A percentile compares a stretch with the other conserved stretches of the same genome.
Conservation (phyloP, 345 rosid genomes). For the Linum trigynum region DNA sequence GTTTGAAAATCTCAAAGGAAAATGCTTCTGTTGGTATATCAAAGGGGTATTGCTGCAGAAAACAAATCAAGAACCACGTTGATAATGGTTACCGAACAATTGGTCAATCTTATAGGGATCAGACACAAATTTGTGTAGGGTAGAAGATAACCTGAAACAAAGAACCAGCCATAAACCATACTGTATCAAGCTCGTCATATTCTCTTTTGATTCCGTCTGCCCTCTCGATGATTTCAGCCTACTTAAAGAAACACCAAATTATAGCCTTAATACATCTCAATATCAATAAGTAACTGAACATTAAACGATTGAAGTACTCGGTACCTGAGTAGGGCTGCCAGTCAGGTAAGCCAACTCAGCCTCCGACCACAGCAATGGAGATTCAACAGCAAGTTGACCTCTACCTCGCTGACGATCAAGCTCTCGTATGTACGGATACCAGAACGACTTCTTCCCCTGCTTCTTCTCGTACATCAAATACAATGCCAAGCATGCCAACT, state of each 20-base stretch:
- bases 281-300: not conserved
- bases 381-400: slow-evolving; percentile 87
- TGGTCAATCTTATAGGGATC: not conserved
- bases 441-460: slow-evolving; percentile 85
- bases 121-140: not conserved
- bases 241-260: slow-evolving; percentile 17
- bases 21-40: slow-evolving; percentile 98
- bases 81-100: not conserved
- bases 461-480: slow-evolving; percentile 97
- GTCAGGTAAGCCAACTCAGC: slow-evolving; percentile 76
- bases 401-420: slow-evolving; percentile 98
- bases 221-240: slow-evolving; percentile 87
- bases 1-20: slow-evolving; percentile 83
- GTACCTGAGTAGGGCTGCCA: slow-evolving; percentile 92
- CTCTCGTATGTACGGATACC: slow-evolving; percentile 93
- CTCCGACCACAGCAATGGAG: slow-evolving; percentile 89
- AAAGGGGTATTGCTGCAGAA: slow-evolving; percentile 85
- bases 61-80: slow-evolving; percentile 6
- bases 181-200: slow-evolving; percentile 88
- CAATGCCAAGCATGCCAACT: slow-evolving; percentile 87
- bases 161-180: slow-evolving; percentile 99
- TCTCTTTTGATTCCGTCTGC: slow-evolving; percentile 89
- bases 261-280: slow-evolving; percentile 15
- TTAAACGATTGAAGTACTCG: not conserved
- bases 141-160: slow-evolving; percentile 67